These are phyloP conservation scores for Atkinsonella hypoxylon DNA, from an alignment of 2,329 filamentous ascomycete species.

Conservation along the genomic window DNA sequence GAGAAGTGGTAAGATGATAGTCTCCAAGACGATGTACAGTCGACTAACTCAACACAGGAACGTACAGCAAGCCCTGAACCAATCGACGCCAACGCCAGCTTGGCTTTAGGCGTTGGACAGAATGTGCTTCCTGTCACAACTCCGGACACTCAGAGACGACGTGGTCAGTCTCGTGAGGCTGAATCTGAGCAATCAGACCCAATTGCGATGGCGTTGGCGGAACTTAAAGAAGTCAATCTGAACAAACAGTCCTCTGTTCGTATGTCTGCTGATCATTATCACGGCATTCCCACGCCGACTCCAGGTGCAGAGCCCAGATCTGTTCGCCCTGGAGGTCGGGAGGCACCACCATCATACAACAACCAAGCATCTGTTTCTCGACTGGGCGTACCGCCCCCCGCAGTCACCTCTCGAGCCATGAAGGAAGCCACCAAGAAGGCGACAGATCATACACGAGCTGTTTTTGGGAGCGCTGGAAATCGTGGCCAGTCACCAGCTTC, in stretches of 20 bases:
- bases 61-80: constrained; percentile 61
- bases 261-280: constrained; percentile 92
- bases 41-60: constrained; percentile 18
- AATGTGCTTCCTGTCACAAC: constrained; percentile 91
- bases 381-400: constrained; percentile 79
- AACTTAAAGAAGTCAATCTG: constrained; percentile 71
- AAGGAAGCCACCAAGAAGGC: constrained; percentile 88
- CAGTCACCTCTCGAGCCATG: constrained; percentile 90
- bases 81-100: constrained; percentile 81
- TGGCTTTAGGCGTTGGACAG: constrained; percentile 87
- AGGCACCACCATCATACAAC: constrained; percentile 70
- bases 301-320: constrained; percentile 34
- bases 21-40: neutral
- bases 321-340: constrained; percentile 29
- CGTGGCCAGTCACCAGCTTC: constrained; percentile 30
- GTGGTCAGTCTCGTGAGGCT: constrained; percentile 18
- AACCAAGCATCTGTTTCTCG: constrained; percentile 52
- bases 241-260: constrained; percentile 68
- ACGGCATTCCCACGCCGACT: constrained; percentile 78
- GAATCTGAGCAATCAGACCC: constrained; percentile 61
- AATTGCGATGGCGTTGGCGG: constrained; percentile 82
- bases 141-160: constrained; percentile 45
- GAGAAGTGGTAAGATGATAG: constrained; percentile 5
- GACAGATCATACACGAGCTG: constrained; percentile 65
- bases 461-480: constrained; percentile 41